phyloP scores from a whole-genome alignment of 805 yeast species.

The Wickerhamiella shivajii region DNA sequence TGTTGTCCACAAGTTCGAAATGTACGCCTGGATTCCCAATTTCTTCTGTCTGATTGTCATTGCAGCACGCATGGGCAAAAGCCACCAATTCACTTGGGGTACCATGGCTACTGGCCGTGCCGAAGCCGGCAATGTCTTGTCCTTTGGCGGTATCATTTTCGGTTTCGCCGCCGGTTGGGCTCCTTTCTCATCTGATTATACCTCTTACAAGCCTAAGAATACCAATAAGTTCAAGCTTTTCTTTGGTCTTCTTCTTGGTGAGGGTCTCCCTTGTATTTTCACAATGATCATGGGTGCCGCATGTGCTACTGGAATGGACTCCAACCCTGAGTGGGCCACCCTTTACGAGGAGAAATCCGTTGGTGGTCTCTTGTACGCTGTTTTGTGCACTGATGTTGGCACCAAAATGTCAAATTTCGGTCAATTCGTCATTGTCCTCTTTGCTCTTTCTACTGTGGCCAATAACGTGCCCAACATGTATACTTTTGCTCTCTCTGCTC shows the following conservation, averaged over 20 bases:
- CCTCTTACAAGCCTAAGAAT: conserved; percentile 66
- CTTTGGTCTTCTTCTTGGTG: conserved; percentile 46
- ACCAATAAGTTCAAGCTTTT: conserved; percentile 48
- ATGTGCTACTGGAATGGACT: conserved; percentile 50
- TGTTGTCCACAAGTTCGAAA: conserved; percentile 68
- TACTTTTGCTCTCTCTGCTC: conserved; percentile 77
- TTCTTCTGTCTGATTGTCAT: conserved; percentile 57
- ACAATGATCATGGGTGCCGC: conserved; percentile 79
- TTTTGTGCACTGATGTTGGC: conserved; percentile 63
- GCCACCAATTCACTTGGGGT: conserved; percentile 48
- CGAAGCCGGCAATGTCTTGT: conserved; percentile 61
- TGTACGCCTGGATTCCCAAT: conserved; percentile 81
- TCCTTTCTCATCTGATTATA: conserved; percentile 82
- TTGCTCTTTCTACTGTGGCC: conserved; percentile 77
- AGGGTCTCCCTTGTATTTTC: conserved; percentile 54
- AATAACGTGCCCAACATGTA: conserved; percentile 91
- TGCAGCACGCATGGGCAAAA: conserved; percentile 58
- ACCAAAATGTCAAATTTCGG: conserved; percentile 54
- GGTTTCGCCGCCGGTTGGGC: conserved; percentile 96
- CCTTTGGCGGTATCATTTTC: conserved; percentile 69
- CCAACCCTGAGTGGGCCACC: conserved; percentile 30
- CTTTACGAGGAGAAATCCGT: conserved; percentile 36
- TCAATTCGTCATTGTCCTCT: conserved; percentile 70
- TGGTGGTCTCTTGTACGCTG: conserved; percentile 75
- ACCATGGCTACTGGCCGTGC: conserved; percentile 40